Conservation (phyloP, 1,284 basidiomycete species). For the Apiotrichum mycotoxinovorans region DNA sequence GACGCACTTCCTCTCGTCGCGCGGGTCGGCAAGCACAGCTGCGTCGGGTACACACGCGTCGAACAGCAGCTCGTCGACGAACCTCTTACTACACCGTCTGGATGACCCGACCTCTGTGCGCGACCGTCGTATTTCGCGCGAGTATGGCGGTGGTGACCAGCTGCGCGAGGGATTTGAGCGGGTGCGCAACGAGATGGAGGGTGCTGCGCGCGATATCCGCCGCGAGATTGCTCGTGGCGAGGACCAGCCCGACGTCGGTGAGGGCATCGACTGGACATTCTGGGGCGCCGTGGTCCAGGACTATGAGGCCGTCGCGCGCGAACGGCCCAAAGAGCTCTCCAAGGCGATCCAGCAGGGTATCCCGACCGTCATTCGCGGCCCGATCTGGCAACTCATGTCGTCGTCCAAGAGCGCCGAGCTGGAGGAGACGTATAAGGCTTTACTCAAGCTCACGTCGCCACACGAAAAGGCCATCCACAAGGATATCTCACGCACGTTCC, state of each 20-base stretch:
- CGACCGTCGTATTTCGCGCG: constrained; percentile 37
- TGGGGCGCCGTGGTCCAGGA: constrained; percentile 95
- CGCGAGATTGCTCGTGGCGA: constrained; percentile 54
- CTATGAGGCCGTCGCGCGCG: constrained; percentile 77
- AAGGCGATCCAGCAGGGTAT: constrained; percentile 90
- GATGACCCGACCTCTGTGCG: constrained; percentile 34
- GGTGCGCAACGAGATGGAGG: constrained; percentile 46
- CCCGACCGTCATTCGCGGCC: constrained; percentile 69
- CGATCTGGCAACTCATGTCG: constrained; percentile 99
- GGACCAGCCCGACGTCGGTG: not conserved
- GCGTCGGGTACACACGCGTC: constrained; percentile 9
- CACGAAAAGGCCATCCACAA: constrained; percentile 93
- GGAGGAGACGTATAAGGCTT: constrained; percentile 75
- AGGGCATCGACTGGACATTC: constrained; percentile 65
- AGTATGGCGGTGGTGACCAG: constrained; percentile 32
- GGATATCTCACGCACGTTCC: constrained; percentile 92
- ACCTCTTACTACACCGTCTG: constrained; percentile 28
- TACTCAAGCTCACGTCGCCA: constrained; percentile 76
- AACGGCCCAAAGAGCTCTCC: constrained; percentile 72
- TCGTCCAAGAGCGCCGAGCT: constrained; percentile 85
- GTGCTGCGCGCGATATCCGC: constrained; percentile 46
- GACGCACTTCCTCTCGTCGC: constrained; percentile 26
- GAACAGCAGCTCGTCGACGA: not conserved
- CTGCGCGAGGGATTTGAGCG: constrained; percentile 46
- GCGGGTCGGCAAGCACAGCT: not conserved